phyloP scores from a whole-genome alignment of 2,329 filamentous ascomycete genomes.

The Claviceps fusiformis region DNA sequence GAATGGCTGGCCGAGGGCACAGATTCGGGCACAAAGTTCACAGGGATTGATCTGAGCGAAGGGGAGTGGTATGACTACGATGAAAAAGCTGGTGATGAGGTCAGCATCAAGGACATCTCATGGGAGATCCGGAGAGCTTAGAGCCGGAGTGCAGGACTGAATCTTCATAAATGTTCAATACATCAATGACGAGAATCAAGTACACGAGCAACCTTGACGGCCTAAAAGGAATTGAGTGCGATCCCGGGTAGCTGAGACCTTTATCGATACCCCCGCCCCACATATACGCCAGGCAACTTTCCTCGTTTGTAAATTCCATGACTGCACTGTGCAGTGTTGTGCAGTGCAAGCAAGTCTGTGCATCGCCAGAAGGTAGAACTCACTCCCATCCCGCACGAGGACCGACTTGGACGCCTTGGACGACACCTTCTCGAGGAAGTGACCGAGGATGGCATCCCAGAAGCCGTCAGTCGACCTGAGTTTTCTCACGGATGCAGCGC shows the following conservation, averaged over 20 bases:
- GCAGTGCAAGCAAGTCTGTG: neutral
- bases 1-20: slow-evolving; percentile 77
- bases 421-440: neutral
- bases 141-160: neutral
- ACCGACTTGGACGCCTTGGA: neutral
- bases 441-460: slow-evolving; percentile 8
- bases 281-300: neutral
- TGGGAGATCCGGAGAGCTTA: slow-evolving; percentile 74
- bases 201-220: neutral
- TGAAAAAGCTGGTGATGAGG: slow-evolving; percentile 82
- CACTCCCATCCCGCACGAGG: too few relatives aligned
- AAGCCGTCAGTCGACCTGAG: slow-evolving; percentile 14
- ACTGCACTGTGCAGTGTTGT: too few relatives aligned
- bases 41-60: slow-evolving; percentile 66
- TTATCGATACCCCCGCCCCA: slow-evolving; percentile 1
- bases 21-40: slow-evolving; percentile 73
- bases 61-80: slow-evolving; percentile 98
- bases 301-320: neutral
- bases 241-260: neutral
- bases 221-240: neutral
- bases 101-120: slow-evolving; percentile 77
- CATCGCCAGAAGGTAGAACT: too few relatives aligned
- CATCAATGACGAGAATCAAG: neutral
- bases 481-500: slow-evolving; percentile 45
- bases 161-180: too few relatives aligned